These are phyloP conservation scores for Aspergillus vadensis DNA, from an alignment of 2,329 filamentous ascomycete species.

Conservation along the genomic window DNA sequence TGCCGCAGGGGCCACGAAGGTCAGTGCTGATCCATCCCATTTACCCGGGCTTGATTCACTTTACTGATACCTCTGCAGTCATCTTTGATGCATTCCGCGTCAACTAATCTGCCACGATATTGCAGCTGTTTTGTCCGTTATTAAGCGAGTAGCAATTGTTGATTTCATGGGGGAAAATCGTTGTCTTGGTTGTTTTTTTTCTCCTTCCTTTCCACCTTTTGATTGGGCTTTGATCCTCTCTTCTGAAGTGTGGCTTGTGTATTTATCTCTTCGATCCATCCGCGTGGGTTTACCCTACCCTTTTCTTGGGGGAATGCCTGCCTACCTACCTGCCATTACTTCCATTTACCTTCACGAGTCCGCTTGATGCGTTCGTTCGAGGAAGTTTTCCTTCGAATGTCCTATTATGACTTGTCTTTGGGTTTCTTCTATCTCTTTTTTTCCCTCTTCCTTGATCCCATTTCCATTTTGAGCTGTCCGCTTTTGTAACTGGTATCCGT, in stretches of 20 bases:
- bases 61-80: slow-evolving; percentile 22
- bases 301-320: not conserved
- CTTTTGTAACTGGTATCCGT: not conserved
- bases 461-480: not conserved
- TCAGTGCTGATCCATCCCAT: slow-evolving; percentile 23
- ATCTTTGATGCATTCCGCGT: slow-evolving; percentile 33
- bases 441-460: too few relatives aligned
- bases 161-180: slow-evolving; percentile 25
- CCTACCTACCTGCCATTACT: not conserved
- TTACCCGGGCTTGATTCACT: not conserved
- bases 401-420: not conserved
- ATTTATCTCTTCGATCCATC: not conserved
- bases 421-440: not conserved
- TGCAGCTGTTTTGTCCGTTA: slow-evolving; percentile 24
- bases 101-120: slow-evolving; percentile 23
- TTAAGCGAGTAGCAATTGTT: slow-evolving; percentile 27
- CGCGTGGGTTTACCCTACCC: not conserved
- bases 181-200: slow-evolving; percentile 13
- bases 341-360: not conserved
- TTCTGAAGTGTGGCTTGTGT: slow-evolving; percentile 5
- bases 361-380: slow-evolving; percentile 6
- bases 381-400: not conserved
- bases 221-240: not conserved
- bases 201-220: slow-evolving; percentile 6
- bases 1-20: slow-evolving; percentile 51